Conservation (phyloP, 352 stramenopile genomes). For the Aphanomyces cochlioides region DNA sequence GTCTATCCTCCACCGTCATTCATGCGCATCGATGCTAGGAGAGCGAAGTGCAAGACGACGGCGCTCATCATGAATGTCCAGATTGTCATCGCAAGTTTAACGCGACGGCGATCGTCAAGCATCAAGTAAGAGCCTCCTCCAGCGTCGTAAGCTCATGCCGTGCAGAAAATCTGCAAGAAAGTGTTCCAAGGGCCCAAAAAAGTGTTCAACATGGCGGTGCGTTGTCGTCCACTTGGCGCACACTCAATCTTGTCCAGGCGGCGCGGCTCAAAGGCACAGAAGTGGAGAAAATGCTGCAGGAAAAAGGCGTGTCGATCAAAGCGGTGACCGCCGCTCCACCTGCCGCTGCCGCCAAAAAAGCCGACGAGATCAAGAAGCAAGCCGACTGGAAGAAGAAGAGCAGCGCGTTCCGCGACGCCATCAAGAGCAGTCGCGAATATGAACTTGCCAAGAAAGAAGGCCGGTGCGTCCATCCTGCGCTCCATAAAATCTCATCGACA, state of each 20-base stretch:
- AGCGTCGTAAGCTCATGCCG: not conserved
- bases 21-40: not conserved
- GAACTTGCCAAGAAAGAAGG: conserved; percentile 61
- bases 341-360: conserved; percentile 28
- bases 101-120: conserved; percentile 61
- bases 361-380: conserved; percentile 52
- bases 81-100: conserved; percentile 86
- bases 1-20: not conserved
- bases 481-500: no score
- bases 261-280: conserved; percentile 60
- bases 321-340: conserved; percentile 16
- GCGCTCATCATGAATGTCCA: conserved; percentile 40
- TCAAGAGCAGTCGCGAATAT: conserved; percentile 76
- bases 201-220: conserved; percentile 78
- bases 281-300: conserved; percentile 58
- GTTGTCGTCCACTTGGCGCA: conserved; percentile 21
- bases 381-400: conserved; percentile 86
- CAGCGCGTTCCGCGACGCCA: conserved; percentile 79
- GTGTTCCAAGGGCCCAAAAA: conserved; percentile 82
- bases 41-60: conserved; percentile 30
- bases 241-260: conserved; percentile 19
- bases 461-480: not conserved
- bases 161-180: conserved; percentile 80
- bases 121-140: conserved; percentile 36
- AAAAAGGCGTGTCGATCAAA: conserved; percentile 37